Percentiles rank a stretch among this genome's conserved stretches.
Evolutionary conservation across 164 flowering plant species (phyloP).

Genomic region (Vitis amurensis): DNA sequence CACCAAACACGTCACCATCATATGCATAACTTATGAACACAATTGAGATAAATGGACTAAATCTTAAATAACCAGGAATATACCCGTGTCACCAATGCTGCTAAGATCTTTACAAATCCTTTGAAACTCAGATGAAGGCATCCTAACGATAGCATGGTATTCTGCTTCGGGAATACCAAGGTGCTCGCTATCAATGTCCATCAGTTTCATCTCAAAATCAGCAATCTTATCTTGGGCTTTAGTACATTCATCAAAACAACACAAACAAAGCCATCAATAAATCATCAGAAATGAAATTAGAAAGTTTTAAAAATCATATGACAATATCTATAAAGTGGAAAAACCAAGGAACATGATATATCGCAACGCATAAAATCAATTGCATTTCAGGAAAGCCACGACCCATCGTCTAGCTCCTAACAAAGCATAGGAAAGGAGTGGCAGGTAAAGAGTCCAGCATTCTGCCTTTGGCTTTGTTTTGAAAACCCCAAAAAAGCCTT

Average conservation of each 20-base stretch:
- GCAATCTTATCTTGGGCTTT: constrained; percentile 77
- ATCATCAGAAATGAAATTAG: neutral
- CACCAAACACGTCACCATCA: neutral
- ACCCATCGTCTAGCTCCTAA: too few relatives aligned
- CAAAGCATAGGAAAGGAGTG: too few relatives aligned
- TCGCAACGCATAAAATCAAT: too few relatives aligned
- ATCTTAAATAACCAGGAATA: neutral
- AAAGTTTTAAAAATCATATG: too few relatives aligned
- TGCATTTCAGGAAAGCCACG: too few relatives aligned
- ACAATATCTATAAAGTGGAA: too few relatives aligned
- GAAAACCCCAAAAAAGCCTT: too few relatives aligned
- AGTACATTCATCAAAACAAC: neutral
- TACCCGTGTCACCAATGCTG: constrained; percentile 87
- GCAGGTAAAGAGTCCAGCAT: too few relatives aligned
- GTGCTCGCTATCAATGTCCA: constrained; percentile 96
- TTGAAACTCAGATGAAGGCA: constrained; percentile 85
- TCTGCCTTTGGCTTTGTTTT: too few relatives aligned
- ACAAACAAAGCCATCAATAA: neutral
- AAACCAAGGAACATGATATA: too few relatives aligned
- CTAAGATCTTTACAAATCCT: constrained; percentile 84
- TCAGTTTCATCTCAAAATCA: constrained; percentile 90
- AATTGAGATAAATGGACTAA: neutral
- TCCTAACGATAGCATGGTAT: constrained; percentile 80
- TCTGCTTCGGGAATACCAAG: constrained; percentile 93
- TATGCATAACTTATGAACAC: neutral